Evolutionary conservation across 495 filamentous ascomycete species (phyloP).

Genomic region (Lasiosphaeria miniovina): DNA sequence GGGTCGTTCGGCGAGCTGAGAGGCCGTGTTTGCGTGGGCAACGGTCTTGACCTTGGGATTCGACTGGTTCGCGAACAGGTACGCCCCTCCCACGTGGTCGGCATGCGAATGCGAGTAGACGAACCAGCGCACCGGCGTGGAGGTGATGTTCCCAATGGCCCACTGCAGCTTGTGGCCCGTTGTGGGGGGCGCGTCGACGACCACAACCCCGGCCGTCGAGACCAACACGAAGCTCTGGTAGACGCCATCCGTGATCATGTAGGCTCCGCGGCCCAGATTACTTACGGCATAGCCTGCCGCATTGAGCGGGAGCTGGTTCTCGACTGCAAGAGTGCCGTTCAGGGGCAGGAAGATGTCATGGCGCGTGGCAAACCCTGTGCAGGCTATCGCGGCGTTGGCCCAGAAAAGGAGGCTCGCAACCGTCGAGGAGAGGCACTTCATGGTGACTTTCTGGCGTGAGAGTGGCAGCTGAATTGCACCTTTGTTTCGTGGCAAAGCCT

Average conservation of each 20-base stretch:
- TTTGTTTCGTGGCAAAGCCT: too few relatives aligned
- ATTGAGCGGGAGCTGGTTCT: neutral
- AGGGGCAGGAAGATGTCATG: too few relatives aligned
- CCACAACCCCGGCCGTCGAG: constrained; percentile 34
- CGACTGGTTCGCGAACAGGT: constrained; percentile 21
- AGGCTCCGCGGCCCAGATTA: constrained; percentile 35
- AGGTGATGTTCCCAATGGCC: constrained; percentile 37
- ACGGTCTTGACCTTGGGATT: constrained; percentile 26
- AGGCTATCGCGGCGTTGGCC: too few relatives aligned
- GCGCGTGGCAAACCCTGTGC: too few relatives aligned
- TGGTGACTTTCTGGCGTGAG: too few relatives aligned
- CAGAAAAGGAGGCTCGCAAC: too few relatives aligned
- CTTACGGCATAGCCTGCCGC: constrained; percentile 30
- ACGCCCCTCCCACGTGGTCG: constrained; percentile 39
- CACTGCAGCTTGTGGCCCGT: constrained; percentile 34
- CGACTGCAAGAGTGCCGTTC: too few relatives aligned
- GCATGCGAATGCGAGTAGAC: constrained; percentile 42
- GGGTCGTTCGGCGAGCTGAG: constrained; percentile 16
- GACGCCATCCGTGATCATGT: constrained; percentile 36
- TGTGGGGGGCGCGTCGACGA: constrained; percentile 41
- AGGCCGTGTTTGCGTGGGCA: constrained; percentile 30
- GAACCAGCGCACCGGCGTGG: constrained; percentile 33
- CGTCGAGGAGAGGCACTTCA: too few relatives aligned
- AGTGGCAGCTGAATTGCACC: too few relatives aligned
- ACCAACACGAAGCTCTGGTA: constrained; percentile 40